A percentile compares a stretch with the other conserved stretches of the same genome.
phyloP scores from a whole-genome alignment of 2,329 filamentous ascomycete genomes.

The Geosmithia flava region DNA sequence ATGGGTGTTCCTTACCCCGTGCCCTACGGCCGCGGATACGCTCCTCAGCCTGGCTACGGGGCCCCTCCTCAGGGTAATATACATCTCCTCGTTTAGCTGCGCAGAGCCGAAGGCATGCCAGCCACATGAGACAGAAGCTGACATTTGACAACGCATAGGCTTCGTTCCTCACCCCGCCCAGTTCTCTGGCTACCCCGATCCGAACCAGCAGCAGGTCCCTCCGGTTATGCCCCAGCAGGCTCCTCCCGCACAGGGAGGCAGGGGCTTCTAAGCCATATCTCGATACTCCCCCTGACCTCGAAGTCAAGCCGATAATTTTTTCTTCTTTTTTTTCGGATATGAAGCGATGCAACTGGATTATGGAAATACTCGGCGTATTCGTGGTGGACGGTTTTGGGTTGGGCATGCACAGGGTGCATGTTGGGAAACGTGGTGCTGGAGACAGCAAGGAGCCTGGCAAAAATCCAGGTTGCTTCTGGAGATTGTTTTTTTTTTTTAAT shows the following conservation, averaged over 20 bases:
- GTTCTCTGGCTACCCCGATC: conserved; percentile 34
- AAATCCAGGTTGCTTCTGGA: neutral
- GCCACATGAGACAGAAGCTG: neutral
- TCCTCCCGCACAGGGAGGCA: conserved; percentile 9
- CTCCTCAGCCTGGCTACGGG: conserved; percentile 20
- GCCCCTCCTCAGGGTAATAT: conserved; percentile 26
- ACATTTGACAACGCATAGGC: conserved; percentile 11
- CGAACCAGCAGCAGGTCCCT: conserved; percentile 25
- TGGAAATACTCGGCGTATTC: too few relatives aligned
- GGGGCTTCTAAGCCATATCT: conserved; percentile 24
- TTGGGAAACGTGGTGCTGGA: neutral
- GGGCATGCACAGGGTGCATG: neutral
- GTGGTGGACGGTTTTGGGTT: too few relatives aligned
- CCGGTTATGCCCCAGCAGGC: conserved; percentile 23
- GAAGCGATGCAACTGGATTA: too few relatives aligned
- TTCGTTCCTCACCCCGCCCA: conserved; percentile 17
- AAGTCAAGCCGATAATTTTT: neutral
- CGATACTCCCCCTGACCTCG: neutral
- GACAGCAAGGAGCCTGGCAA: too few relatives aligned
- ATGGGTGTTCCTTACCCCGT: conserved; percentile 14
- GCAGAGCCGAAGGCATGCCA: conserved; percentile 4
- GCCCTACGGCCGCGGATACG: conserved; percentile 25
- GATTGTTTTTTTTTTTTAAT: neutral
- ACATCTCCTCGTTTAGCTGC: too few relatives aligned
- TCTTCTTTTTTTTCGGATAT: too few relatives aligned